Conservation (phyloP, 1,284 basidiomycete genomes). For the Erythrobasidium hasegawianum region DNA sequence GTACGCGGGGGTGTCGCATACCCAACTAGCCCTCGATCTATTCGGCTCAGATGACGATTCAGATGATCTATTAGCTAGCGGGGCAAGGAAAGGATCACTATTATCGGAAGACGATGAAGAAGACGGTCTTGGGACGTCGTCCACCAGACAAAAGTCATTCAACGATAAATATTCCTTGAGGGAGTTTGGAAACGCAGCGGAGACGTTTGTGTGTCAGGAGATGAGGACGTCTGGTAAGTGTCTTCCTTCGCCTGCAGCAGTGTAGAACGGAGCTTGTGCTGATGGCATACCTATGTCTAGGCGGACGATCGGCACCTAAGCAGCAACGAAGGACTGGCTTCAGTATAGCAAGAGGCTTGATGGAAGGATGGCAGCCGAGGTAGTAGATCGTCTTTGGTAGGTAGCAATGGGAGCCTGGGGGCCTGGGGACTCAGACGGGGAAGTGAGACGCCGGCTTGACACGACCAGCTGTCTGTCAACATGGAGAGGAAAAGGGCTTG, state of each 20-base stretch:
- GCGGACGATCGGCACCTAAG: constrained; percentile 84
- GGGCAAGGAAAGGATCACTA: constrained; percentile 28
- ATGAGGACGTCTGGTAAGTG: constrained; percentile 58
- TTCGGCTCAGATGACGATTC: constrained; percentile 70
- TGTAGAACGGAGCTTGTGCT: too few relatives aligned
- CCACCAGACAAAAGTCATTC: not conserved
- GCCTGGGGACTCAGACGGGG: too few relatives aligned
- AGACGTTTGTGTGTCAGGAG: constrained; percentile 93
- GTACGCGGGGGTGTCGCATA: constrained; percentile 91
- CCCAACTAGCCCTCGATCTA: constrained; percentile 80
- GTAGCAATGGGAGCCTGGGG: too few relatives aligned
- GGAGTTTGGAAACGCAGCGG: constrained; percentile 89
- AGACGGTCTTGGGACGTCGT: constrained; percentile 3
- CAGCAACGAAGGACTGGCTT: constrained; percentile 81
- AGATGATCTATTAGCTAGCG: constrained; percentile 44
- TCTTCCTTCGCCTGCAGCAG: too few relatives aligned
- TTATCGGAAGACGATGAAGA: constrained; percentile 17
- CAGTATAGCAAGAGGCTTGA: constrained; percentile 43
- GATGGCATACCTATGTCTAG: too few relatives aligned
- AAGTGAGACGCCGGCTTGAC: too few relatives aligned
- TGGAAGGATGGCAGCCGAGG: constrained; percentile 32
- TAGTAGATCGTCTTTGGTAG: not conserved
- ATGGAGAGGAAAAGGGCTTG: too few relatives aligned
- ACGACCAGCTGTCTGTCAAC: too few relatives aligned
- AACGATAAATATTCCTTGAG: constrained; percentile 73